A percentile compares a stretch with the other conserved stretches of the same genome.
Conservation (phyloP, 768 basidiomycete species). For the Auricularia sp. region DNA sequence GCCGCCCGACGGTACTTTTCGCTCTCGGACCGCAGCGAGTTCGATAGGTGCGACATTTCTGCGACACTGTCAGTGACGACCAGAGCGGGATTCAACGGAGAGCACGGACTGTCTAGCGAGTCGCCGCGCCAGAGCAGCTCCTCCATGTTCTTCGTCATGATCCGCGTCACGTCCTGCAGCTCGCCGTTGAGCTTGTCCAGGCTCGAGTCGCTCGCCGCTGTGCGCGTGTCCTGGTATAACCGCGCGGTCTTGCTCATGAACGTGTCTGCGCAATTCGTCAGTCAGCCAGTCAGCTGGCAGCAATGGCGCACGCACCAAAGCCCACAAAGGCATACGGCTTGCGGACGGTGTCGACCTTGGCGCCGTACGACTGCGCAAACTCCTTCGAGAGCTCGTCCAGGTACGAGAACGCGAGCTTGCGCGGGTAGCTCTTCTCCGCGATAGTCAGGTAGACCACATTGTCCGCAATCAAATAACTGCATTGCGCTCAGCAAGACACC, state of each 20-base stretch:
- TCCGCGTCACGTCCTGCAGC: conserved; percentile 92
- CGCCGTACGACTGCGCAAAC: conserved; percentile 84
- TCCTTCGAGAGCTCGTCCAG: conserved; percentile 96
- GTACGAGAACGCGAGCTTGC: conserved; percentile 95
- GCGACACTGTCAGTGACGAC: conserved; percentile 4
- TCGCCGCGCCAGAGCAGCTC: conserved; percentile 97
- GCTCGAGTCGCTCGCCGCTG: conserved; percentile 40
- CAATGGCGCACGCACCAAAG: conserved; percentile 57
- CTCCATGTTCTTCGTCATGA: conserved; percentile 99
- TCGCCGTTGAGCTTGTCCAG: conserved; percentile 91
- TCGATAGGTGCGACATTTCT: conserved; percentile 97
- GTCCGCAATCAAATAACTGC: conserved; percentile 87
- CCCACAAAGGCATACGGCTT: conserved; percentile 99
- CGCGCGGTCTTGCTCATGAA: conserved; percentile 98
- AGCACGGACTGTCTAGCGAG: conserved; percentile 76
- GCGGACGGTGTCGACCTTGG: conserved; percentile 82
- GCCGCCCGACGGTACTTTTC: conserved; percentile 97
- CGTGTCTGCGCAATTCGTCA: conserved; percentile 51
- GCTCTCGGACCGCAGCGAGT: conserved; percentile 88
- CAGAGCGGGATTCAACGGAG: background rate
- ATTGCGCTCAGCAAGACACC: background rate
- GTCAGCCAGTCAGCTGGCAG: background rate
- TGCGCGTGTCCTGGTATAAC: conserved; percentile 88
- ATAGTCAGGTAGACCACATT: conserved; percentile 94
- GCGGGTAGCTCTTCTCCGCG: conserved; percentile 92